Percentiles rank a stretch among this genome's conserved stretches.
Evolutionary conservation across 331 rosid species (phyloP).

Genomic region (Ulmus americana): DNA sequence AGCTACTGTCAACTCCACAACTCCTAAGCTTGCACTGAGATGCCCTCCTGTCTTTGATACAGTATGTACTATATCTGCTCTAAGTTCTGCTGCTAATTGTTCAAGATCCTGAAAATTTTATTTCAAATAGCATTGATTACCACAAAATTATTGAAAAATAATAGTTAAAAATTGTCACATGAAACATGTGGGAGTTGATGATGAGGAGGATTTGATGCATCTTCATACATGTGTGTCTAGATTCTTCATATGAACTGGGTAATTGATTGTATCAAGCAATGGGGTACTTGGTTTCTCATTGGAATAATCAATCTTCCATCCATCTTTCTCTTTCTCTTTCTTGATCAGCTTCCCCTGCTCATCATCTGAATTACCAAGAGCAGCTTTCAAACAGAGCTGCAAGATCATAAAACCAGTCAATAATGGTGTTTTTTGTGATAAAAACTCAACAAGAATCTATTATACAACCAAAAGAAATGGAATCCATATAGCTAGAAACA

Average conservation of each 20-base stretch:
- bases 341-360: slow-evolving; percentile 33
- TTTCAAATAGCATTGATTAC: neutral
- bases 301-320: slow-evolving; percentile 52
- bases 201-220: neutral
- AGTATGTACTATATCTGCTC: slow-evolving; percentile 61
- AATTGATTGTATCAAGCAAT: slow-evolving; percentile 70
- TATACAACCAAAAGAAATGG: neutral
- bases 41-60: slow-evolving; percentile 77
- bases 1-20: slow-evolving; percentile 74
- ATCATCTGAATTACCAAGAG: slow-evolving; percentile 30
- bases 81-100: slow-evolving; percentile 72
- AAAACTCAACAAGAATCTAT: slow-evolving; percentile 2
- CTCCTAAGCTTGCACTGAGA: slow-evolving; percentile 89
- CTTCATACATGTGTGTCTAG: slow-evolving; percentile 47
- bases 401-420: slow-evolving; percentile 8
- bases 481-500: no score
- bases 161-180: no score
- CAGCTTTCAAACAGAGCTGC: slow-evolving; percentile 50
- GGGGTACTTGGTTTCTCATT: slow-evolving; percentile 61
- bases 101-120: slow-evolving; percentile 58
- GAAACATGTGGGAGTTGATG: neutral
- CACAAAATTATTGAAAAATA: no score
- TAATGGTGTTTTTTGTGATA: slow-evolving; percentile 5
- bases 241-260: slow-evolving; percentile 81
- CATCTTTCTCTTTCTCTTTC: slow-evolving; percentile 42